Base-by-base conservation (phyloP, 805 yeast genomes). In the Zygoascus ofunaensis region DNA sequence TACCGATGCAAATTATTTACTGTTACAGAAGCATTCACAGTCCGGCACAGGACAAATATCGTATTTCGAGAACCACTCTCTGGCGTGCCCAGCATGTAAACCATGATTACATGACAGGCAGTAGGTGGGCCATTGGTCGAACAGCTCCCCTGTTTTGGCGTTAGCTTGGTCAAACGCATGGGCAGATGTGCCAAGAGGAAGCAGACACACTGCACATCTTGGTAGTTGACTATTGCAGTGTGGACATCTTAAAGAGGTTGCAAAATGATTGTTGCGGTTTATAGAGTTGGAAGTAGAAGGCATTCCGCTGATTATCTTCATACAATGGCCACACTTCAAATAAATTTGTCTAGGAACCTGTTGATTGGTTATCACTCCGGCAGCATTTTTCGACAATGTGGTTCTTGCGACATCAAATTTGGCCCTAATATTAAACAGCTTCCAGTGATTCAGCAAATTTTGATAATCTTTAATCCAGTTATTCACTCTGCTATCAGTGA, bases 1-100 rank as follows among this genome's bases (percentile, higher is more conserved):
- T n/a, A n/a, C n/a, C 14, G 10, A 21, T 7, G 39, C 34, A 8
- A 3, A 17, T 41, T 44, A 45, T 24, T 42, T 46, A 10, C 44
- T 43, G 54, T 82, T 82, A 61, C 97, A 90, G 41, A 76, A 69
- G 57, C 98, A 90, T 34, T 72, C 69, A 57, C 98, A 90, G 36
- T 87, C 94, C 0, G 97, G 96, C 2, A 90, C 95, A 0, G 98
- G 97, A 57, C 98, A 90, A 1, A 84, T 76, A 45, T 75, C 76
- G 55, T 89, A 95, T 59, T 80, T 81, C 21, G 81, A 74, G 60
- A 90, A 90, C 98, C 98, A 90, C 56, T 89, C 94, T 50, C 85
- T 87, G 0, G 97, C 97, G 60, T 90, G 98, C 3, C 83, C 87
- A 0, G 95, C 87, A 64, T 90, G 98, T 76, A 80, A 80, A 1